Evolutionary conservation across 306 rosid species (phyloP).

Genomic region (Oxytropis ochrocephala): DNA sequence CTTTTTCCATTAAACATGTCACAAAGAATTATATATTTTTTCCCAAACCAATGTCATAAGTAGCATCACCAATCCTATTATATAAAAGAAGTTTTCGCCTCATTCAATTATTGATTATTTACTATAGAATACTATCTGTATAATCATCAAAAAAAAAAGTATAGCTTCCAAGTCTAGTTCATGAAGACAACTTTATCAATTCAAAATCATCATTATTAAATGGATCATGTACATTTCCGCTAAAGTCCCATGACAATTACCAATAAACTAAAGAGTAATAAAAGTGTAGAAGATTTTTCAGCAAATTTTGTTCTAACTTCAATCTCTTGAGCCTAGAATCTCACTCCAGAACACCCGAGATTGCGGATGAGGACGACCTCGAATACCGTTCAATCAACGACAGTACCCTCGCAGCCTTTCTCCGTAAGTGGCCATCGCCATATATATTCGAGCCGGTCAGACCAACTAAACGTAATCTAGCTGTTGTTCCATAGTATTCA

Average conservation of each 20-base stretch:
- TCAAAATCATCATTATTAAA: too few relatives aligned
- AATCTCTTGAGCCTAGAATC: not conserved
- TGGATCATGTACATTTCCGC: too few relatives aligned
- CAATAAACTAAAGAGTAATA: not conserved
- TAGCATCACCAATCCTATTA: too few relatives aligned
- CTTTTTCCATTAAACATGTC: too few relatives aligned
- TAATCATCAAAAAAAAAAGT: too few relatives aligned
- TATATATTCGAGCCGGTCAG: conserved; percentile 40
- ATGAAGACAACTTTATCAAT: too few relatives aligned
- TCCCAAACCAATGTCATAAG: too few relatives aligned
- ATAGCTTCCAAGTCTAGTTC: too few relatives aligned
- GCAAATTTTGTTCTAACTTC: not conserved
- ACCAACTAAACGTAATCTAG: conserved; percentile 40
- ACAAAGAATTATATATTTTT: too few relatives aligned
- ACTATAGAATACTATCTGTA: too few relatives aligned
- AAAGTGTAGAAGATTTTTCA: not conserved
- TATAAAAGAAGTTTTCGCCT: too few relatives aligned
- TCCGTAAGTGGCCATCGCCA: conserved; percentile 36
- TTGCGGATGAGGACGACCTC: conserved; percentile 46
- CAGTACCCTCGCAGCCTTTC: conserved; percentile 58
- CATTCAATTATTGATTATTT: too few relatives aligned
- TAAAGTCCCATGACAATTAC: not conserved
- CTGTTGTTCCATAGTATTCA: conserved; percentile 45
- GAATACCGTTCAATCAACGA: conserved; percentile 60
- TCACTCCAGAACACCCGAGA: conserved; percentile 36